phyloP scores from a whole-genome alignment of 1,284 basidiomycete species.

The Neotropicomus parvogracilis region DNA sequence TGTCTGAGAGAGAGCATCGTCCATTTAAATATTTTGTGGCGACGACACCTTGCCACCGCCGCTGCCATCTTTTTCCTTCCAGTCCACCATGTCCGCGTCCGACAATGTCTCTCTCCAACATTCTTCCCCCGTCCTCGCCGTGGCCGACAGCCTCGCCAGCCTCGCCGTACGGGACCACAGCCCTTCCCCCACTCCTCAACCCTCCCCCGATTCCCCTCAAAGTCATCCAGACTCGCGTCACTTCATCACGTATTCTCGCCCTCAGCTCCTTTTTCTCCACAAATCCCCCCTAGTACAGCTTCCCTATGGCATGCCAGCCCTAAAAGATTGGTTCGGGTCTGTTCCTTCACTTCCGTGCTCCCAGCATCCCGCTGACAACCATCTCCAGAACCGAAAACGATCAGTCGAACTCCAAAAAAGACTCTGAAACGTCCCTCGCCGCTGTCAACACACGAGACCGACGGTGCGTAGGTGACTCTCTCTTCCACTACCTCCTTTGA shows the following conservation, averaged over 20 bases:
- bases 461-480: conserved; percentile 64
- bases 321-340: conserved; percentile 88
- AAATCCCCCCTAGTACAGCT: conserved; percentile 74
- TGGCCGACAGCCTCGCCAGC: conserved; percentile 23
- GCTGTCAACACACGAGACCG: conserved; percentile 57
- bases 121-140: conserved; percentile 20
- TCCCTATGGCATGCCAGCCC: conserved; percentile 71
- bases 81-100: conserved; percentile 32
- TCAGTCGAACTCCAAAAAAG: conserved; percentile 59
- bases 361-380: conserved; percentile 19
- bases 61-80: conserved; percentile 10
- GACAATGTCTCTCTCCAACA: conserved; percentile 20
- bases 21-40: conserved; percentile 22
- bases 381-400: conserved; percentile 55
- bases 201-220: conserved; percentile 10
- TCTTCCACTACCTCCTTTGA: conserved; percentile 52
- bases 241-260: conserved; percentile 61
- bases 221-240: conserved; percentile 31
- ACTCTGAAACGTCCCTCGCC: conserved; percentile 49
- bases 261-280: conserved; percentile 63
- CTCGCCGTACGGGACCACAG: conserved; percentile 19
- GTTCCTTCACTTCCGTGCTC: conserved; percentile 24
- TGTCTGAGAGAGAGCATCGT: conserved; percentile 56
- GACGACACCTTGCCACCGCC: conserved; percentile 16
- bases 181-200: conserved; percentile 10